Percentiles rank a stretch among this genome's conserved stretches.
Evolutionary conservation across 331 rosid species (phyloP).

Genomic region (Cydonia oblonga): DNA sequence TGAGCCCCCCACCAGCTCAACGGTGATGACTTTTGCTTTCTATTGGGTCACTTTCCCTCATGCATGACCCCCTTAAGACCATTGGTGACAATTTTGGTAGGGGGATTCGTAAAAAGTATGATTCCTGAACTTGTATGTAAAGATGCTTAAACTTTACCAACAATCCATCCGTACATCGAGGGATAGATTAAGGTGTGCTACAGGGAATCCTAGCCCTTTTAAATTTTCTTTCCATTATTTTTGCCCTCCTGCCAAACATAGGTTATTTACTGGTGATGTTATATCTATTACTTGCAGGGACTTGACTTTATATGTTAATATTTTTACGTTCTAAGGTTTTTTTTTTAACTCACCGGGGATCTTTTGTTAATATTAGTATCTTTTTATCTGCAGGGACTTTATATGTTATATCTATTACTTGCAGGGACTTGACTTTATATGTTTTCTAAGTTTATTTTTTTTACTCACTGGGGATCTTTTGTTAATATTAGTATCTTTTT

Average conservation of each 20-base stretch:
- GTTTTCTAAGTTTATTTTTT: not conserved
- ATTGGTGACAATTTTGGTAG: not conserved
- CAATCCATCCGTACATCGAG: too few relatives aligned
- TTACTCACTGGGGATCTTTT: not conserved
- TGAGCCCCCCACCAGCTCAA: not conserved
- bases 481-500: slow-evolving; percentile 15
- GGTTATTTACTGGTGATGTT: not conserved
- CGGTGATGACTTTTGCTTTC: not conserved
- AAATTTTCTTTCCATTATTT: not conserved
- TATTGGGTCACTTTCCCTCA: not conserved
- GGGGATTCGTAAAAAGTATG: not conserved
- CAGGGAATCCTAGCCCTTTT: not conserved
- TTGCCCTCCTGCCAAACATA: not conserved
- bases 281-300: too few relatives aligned
- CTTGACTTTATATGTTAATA: too few relatives aligned
- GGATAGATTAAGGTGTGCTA: too few relatives aligned
- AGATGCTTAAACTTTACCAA: not conserved
- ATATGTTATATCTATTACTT: not conserved
- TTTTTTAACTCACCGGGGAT: not conserved
- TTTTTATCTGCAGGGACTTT: slow-evolving; percentile 30
- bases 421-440: not conserved
- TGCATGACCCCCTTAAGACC: not conserved
- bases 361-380: slow-evolving; percentile 11
- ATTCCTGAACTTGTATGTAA: not conserved
- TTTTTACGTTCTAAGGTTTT: too few relatives aligned